Evolutionary conservation across 306 rosid genomes (phyloP).

Genomic region (Quercus agrifolia): DNA sequence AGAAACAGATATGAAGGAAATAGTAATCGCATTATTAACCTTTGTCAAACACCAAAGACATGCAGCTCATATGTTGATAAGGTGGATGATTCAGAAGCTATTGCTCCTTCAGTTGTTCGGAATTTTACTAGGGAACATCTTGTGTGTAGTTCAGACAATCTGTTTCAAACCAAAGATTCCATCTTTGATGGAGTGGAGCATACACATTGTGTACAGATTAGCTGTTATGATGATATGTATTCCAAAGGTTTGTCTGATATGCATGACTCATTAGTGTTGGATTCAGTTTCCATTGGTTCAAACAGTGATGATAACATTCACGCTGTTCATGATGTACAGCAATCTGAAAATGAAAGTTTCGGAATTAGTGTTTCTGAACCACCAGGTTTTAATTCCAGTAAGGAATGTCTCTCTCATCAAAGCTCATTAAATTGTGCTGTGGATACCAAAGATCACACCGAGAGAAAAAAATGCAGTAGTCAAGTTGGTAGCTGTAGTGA

Average conservation of each 20-base stretch:
- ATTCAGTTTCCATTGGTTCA: conserved; percentile 41
- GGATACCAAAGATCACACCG: conserved; percentile 30
- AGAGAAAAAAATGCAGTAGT: conserved; percentile 30
- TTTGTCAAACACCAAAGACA: conserved; percentile 23
- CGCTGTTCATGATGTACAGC: conserved; percentile 27
- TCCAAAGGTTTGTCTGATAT: conserved; percentile 9
- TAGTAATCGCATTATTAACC: conserved; percentile 1
- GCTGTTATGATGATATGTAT: conserved; percentile 26
- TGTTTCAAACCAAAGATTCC: conserved; percentile 14
- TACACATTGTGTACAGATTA: conserved; percentile 14
- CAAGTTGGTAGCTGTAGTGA: conserved; percentile 33
- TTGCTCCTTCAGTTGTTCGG: conserved; percentile 8
- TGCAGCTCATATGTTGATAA: conserved; percentile 33
- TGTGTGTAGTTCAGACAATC: conserved; percentile 31
- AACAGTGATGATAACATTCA: conserved; percentile 34
- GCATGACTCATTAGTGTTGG: conserved; percentile 36
- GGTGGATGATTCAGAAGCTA: conserved; percentile 25
- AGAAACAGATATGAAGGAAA: conserved; percentile 22
- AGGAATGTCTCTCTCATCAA: conserved; percentile 26
- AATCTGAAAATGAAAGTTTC: conserved; percentile 27
- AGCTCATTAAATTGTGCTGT: conserved; percentile 21
- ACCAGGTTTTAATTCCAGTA: conserved; percentile 25
- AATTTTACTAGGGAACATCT: conserved; percentile 23
- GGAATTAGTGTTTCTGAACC: conserved; percentile 23
- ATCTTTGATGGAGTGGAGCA: conserved; percentile 25